phyloP scores from a whole-genome alignment of 345 rosid species.

The Xanthoceras sorbifolium region DNA sequence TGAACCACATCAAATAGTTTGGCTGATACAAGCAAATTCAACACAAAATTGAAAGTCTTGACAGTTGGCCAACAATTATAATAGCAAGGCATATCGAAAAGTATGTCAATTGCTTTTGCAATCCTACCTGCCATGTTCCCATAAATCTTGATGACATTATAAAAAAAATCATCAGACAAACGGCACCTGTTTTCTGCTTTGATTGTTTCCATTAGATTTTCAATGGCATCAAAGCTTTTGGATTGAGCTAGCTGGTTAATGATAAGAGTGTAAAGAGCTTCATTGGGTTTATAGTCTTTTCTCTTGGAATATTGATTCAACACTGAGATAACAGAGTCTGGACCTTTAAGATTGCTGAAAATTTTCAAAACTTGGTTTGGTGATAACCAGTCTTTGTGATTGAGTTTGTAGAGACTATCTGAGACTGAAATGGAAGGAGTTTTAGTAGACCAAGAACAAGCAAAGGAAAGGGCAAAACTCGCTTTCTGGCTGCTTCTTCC shows the following conservation, averaged over 20 bases:
- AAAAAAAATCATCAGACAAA: conserved; percentile 75
- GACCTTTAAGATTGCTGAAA: conserved; percentile 54
- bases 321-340: conserved; percentile 45
- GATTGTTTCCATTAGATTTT: conserved; percentile 50
- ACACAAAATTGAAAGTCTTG: conserved; percentile 68
- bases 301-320: conserved; percentile 64
- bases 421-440: background rate
- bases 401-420: conserved; percentile 40
- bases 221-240: conserved; percentile 68
- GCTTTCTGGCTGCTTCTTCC: background rate
- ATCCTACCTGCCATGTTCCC: conserved; percentile 70
- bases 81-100: conserved; percentile 67
- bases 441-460: background rate
- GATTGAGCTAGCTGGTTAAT: conserved; percentile 60
- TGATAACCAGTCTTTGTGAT: conserved; percentile 84
- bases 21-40: conserved; percentile 72
- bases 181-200: conserved; percentile 47
- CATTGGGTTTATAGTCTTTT: conserved; percentile 77
- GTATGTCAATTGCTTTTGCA: conserved; percentile 57
- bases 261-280: conserved; percentile 57
- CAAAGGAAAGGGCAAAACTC: background rate
- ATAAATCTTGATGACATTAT: conserved; percentile 64
- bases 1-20: conserved; percentile 62
- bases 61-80: conserved; percentile 71
- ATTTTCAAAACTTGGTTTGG: conserved; percentile 64